Evolutionary conservation across 805 yeast genomes (phyloP).

Genomic region (Brettanomyces bruxellensis): DNA sequence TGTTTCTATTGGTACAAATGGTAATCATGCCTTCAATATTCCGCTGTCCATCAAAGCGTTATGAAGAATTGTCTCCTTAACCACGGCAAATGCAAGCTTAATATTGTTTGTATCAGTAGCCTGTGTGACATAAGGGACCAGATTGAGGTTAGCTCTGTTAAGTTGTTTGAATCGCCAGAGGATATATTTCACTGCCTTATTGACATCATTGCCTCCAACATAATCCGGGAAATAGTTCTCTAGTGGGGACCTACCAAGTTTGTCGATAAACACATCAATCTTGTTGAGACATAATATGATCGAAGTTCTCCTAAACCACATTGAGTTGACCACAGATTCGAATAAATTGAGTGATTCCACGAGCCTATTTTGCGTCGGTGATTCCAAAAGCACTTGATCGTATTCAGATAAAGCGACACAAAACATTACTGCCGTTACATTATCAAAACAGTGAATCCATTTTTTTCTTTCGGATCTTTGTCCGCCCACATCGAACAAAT

Average conservation of each 20-base stretch:
- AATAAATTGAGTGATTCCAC: constrained; percentile 78
- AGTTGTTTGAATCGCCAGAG: constrained; percentile 84
- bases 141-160: constrained; percentile 70
- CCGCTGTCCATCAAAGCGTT: constrained; percentile 50
- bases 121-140: constrained; percentile 88
- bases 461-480: constrained; percentile 93
- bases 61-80: constrained; percentile 47
- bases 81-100: constrained; percentile 62
- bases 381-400: constrained; percentile 79
- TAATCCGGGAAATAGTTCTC: constrained; percentile 84
- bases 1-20: not conserved
- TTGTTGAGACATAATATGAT: constrained; percentile 82
- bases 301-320: constrained; percentile 87
- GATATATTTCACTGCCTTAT: constrained; percentile 86
- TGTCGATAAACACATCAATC: constrained; percentile 83
- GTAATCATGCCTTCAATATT: constrained; percentile 25
- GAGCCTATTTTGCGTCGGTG: constrained; percentile 62
- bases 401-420: constrained; percentile 89
- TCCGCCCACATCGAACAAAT: constrained; percentile 85
- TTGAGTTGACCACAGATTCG: constrained; percentile 83
- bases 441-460: constrained; percentile 96
- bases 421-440: constrained; percentile 80
- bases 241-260: constrained; percentile 70
- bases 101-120: constrained; percentile 92
- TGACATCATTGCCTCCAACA: constrained; percentile 81